These are phyloP conservation scores for Ogataea ganodermae DNA, from an alignment of 805 yeast species.

Conservation along the genomic window DNA sequence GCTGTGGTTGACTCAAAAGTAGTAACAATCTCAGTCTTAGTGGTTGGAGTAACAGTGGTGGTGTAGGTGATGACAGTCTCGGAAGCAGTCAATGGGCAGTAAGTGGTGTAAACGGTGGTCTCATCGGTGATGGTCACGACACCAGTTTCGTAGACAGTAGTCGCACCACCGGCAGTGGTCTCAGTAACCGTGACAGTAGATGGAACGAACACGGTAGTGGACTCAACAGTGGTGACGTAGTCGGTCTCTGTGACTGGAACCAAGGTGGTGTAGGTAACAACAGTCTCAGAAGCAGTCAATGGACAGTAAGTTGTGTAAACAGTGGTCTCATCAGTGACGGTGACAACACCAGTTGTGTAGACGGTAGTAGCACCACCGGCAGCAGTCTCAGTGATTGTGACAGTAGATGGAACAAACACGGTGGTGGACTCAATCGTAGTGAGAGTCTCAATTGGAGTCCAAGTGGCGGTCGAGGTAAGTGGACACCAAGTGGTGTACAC, in stretches of 20 bases:
- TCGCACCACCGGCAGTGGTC: constrained; percentile 19
- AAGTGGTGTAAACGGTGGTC: constrained; percentile 9
- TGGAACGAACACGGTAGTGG: constrained; percentile 15
- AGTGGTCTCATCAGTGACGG: constrained; percentile 24
- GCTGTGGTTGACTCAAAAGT: constrained; percentile 10
- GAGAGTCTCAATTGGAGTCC: constrained; percentile 20
- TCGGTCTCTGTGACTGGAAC: constrained; percentile 18
- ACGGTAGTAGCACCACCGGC: constrained; percentile 19
- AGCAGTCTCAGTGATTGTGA: constrained; percentile 25
- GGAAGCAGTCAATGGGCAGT: constrained; percentile 14
- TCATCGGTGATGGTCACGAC: constrained; percentile 22
- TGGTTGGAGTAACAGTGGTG: constrained; percentile 5
- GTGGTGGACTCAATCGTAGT: constrained; percentile 13
- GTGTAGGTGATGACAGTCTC: constrained; percentile 10
- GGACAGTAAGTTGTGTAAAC: constrained; percentile 40
- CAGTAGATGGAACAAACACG: constrained; percentile 16
- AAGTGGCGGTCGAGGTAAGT: constrained; percentile 23
- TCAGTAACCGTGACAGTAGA: constrained; percentile 21
- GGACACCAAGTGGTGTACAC: constrained; percentile 41
- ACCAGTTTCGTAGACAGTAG: constrained; percentile 21
- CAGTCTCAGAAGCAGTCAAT: constrained; percentile 18
- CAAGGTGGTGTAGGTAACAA: constrained; percentile 16
- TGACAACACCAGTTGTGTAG: constrained; percentile 11
- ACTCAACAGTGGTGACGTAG: constrained; percentile 13
- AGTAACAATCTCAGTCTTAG: constrained; percentile 9